phyloP scores from a whole-genome alignment of 495 filamentous ascomycete genomes.

The Hypoxylon lienhwacheense region DNA sequence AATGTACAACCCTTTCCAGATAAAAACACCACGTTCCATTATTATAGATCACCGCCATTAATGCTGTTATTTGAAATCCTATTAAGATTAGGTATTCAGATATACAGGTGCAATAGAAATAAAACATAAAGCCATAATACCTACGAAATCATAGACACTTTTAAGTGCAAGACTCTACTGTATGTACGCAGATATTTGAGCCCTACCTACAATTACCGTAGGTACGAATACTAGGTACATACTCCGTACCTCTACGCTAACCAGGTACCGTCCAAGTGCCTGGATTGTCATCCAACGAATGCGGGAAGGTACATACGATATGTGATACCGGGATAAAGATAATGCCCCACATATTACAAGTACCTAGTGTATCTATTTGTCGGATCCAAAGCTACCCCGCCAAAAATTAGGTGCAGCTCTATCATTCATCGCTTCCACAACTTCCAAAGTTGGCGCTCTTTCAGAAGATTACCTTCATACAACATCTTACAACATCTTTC shows the following conservation, averaged over 20 bases:
- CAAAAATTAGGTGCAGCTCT: slow-evolving; percentile 5
- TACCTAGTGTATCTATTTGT: neutral
- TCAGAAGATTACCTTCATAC: neutral
- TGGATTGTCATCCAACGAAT: slow-evolving; percentile 14
- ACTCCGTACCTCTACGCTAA: slow-evolving; percentile 16
- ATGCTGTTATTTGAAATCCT: no score
- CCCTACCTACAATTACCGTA: neutral
- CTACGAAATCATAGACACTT: no score
- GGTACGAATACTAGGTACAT: neutral
- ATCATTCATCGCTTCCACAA: neutral
- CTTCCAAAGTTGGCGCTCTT: no score
- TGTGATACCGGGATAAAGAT: slow-evolving; percentile 5
- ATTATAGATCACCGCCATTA: no score
- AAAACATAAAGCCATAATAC: no score
- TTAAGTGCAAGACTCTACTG: no score
- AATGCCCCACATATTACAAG: neutral
- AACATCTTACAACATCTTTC: neutral
- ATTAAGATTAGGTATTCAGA: no score
- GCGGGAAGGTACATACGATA: neutral
- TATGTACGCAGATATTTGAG: no score
- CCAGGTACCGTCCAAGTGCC: slow-evolving; percentile 4
- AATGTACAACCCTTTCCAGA: no score
- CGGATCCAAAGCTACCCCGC: slow-evolving; percentile 11
- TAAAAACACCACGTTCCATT: no score
- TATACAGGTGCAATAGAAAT: no score